Evolutionary conservation across 2,329 filamentous ascomycete genomes (phyloP).

Genomic region (Alternaria gansuensis): DNA sequence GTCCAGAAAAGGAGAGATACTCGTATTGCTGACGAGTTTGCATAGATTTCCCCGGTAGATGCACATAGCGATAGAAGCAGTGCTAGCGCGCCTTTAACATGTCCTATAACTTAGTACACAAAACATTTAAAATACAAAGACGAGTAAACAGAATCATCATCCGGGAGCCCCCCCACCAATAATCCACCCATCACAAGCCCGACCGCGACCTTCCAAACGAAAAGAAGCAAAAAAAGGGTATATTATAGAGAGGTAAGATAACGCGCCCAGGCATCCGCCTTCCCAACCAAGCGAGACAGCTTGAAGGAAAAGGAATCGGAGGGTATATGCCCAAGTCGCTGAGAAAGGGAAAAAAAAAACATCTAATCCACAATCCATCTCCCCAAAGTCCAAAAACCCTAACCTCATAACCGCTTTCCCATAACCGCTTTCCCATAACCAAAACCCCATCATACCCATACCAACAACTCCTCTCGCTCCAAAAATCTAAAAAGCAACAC

Average conservation of each 20-base stretch:
- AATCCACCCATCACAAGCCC: too few species aligned
- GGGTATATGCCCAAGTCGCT: constrained; percentile 23
- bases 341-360: neutral
- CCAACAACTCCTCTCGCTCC: neutral
- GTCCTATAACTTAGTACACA: too few species aligned
- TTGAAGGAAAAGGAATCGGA: constrained; percentile 13
- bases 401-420: neutral
- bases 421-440: neutral
- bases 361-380: neutral
- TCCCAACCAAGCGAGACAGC: constrained; percentile 15
- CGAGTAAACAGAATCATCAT: too few species aligned
- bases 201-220: neutral
- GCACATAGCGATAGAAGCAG: too few species aligned
- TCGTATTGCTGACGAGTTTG: neutral
- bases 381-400: neutral
- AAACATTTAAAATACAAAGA: too few species aligned
- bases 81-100: too few species aligned
- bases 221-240: constrained; percentile 17
- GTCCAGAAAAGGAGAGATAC: neutral
- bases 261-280: constrained; percentile 18
- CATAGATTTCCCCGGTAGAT: neutral
- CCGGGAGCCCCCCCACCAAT: neutral
- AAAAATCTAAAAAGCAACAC: constrained; percentile 45
- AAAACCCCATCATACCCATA: neutral
- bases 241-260: constrained; percentile 11